A percentile compares a stretch with the other conserved stretches of the same genome.
These are phyloP conservation scores for Vachellia pachyceras DNA, from an alignment of 306 rosid genomes.

Conservation along the genomic window DNA sequence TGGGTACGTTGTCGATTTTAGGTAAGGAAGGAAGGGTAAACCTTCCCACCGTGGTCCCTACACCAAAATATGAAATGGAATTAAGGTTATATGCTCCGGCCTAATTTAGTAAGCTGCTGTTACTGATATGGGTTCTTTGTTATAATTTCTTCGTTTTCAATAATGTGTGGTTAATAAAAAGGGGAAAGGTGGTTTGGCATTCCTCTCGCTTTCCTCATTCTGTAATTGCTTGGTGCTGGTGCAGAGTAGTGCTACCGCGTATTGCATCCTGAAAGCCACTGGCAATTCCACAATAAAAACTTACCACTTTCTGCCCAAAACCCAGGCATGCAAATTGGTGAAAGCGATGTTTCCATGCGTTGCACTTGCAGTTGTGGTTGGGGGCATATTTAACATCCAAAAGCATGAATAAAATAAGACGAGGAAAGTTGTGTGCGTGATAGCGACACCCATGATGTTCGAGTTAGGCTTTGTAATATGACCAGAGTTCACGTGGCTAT, in stretches of 20 bases:
- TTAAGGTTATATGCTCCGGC: not conserved
- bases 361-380: no score
- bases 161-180: no score
- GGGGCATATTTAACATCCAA: constrained; percentile 9
- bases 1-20: not conserved
- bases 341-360: constrained; percentile 34
- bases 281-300: not conserved
- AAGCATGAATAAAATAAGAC: no score
- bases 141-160: not conserved
- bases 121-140: not conserved
- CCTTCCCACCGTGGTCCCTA: not conserved
- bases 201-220: not conserved
- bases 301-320: not conserved
- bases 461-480: not conserved
- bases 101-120: not conserved
- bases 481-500: no score
- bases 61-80: not conserved
- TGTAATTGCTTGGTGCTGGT: no score
- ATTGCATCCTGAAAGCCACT: no score
- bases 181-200: not conserved
- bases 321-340: constrained; percentile 9
- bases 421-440: constrained; percentile 22
- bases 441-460: constrained; percentile 35
- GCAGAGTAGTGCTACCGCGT: no score
- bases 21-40: not conserved